Conservation (phyloP, 106 monocot species). For the Vanilla planifolia region DNA sequence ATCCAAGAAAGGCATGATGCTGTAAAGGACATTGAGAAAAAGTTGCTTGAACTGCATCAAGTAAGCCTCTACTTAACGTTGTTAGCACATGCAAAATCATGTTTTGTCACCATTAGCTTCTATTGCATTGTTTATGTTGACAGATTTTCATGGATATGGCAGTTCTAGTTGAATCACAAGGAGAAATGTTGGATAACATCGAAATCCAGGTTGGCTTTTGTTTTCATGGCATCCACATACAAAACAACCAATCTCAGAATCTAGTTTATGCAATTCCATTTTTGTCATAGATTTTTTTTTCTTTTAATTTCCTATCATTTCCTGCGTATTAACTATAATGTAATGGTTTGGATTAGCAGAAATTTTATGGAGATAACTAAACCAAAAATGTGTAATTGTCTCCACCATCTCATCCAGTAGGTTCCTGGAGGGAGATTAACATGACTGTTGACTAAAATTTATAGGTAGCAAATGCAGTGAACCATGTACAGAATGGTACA, state of each 20-base stretch:
- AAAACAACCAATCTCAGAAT: background rate
- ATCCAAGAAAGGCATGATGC: constrained; percentile 14
- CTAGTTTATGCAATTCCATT: no score
- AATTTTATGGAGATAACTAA: no score
- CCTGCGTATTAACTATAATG: no score
- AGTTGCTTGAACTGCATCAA: constrained; percentile 10
- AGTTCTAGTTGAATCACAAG: constrained; percentile 11
- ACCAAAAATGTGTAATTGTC: no score
- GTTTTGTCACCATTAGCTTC: background rate
- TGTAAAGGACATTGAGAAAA: constrained; percentile 7
- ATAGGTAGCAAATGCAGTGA: constrained; percentile 42
- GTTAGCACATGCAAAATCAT: background rate
- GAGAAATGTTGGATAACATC: constrained; percentile 10
- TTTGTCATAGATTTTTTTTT: no score
- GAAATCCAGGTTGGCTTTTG: constrained; percentile 3
- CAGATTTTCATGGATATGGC: constrained; percentile 10
- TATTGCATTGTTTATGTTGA: background rate
- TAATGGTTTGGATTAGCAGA: no score
- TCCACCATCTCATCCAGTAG: no score
- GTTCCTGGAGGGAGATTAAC: no score
- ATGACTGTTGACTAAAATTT: no score
- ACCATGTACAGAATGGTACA: constrained; percentile 36
- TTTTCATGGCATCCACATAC: background rate
- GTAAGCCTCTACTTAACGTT: no score
- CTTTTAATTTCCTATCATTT: no score